These are phyloP conservation scores for Protomyces inundatus DNA, from an alignment of 1,139 yeast genomes.

Conservation along the genomic window DNA sequence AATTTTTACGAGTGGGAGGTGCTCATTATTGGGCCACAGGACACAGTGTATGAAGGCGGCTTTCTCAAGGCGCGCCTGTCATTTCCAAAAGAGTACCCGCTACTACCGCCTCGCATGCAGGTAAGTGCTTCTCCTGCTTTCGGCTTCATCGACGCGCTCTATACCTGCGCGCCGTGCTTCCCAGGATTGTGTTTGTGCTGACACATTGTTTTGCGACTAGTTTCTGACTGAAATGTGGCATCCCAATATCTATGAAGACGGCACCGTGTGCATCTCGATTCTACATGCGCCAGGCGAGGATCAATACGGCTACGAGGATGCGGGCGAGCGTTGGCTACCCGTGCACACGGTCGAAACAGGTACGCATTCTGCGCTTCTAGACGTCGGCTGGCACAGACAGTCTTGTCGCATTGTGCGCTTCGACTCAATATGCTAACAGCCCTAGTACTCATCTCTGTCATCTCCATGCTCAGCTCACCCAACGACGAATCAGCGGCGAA, in stretches of 20 bases:
- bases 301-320: slow-evolving; percentile 35
- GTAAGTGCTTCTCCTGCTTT: slow-evolving; percentile 6
- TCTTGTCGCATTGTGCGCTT: background rate
- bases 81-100: slow-evolving; percentile 34
- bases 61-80: slow-evolving; percentile 33
- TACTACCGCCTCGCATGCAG: slow-evolving; percentile 34
- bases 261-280: slow-evolving; percentile 34
- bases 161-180: background rate
- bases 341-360: slow-evolving; percentile 34
- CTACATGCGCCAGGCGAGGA: slow-evolving; percentile 36
- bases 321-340: slow-evolving; percentile 35
- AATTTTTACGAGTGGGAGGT: slow-evolving; percentile 35
- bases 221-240: slow-evolving; percentile 35
- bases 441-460: slow-evolving; percentile 33
- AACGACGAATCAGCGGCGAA: slow-evolving; percentile 35
- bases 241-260: slow-evolving; percentile 34
- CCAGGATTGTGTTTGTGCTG: background rate
- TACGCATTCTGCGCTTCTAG: background rate
- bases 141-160: background rate
- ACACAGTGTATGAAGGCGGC: slow-evolving; percentile 35
- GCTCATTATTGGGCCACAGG: slow-evolving; percentile 34
- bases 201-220: background rate
- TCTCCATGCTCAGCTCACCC: slow-evolving; percentile 35
- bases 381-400: too few species aligned
- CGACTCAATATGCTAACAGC: background rate